Evolutionary conservation across 2,329 filamentous ascomycete genomes (phyloP), one percentile per base, ranked within the genome.

Genomic region (Moelleriella libera): DNA sequence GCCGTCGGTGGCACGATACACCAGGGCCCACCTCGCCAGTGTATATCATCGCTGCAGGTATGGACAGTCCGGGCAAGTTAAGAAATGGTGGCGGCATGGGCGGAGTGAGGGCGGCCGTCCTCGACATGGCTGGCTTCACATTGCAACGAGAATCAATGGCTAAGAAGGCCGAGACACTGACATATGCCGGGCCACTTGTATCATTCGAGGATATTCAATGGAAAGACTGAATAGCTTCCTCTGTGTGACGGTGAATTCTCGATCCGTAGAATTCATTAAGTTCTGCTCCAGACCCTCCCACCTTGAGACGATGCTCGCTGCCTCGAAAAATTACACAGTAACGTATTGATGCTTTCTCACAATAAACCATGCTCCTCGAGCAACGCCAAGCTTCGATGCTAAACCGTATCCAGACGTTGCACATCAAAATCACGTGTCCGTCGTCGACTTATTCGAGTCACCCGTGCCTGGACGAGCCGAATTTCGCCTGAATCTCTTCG

Each of bases 401-500:
- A 43, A 42, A 42, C 40, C 10, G 8, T 10, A 14, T 14, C 9
- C 40, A 9, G 34, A 42, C 40, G 9, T n/a, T 28, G 40, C n/a
- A 10, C 14, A n/a, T 42, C 2, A 5, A 2, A 28, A 9, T 49
- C 37, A 50, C 45, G 48, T 46, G 31, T 45, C 46, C 10, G 45
- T 48, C 47, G 21, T 49, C 47, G 51, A 51, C 40, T 49, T 48
- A 37, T 47, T 49, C 4, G 57, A 68, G 6, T 62, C 56, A 4
- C 56, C 60, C 7, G 67, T 71, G 4, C 64, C 68, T 1, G 72
- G 69, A 39, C 71, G 61, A 47, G 63, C 67, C 14, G 64, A 54
- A 4, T 66, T 62, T 37, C 64, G 63, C 47, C 63, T 66, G 46
- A 71, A 60, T 58, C 74, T 81, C 59, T 70, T 78, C 7, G 70